Base-by-base conservation (phyloP, 495 filamentous ascomycete species). In the Penicilliopsis zonata region DNA sequence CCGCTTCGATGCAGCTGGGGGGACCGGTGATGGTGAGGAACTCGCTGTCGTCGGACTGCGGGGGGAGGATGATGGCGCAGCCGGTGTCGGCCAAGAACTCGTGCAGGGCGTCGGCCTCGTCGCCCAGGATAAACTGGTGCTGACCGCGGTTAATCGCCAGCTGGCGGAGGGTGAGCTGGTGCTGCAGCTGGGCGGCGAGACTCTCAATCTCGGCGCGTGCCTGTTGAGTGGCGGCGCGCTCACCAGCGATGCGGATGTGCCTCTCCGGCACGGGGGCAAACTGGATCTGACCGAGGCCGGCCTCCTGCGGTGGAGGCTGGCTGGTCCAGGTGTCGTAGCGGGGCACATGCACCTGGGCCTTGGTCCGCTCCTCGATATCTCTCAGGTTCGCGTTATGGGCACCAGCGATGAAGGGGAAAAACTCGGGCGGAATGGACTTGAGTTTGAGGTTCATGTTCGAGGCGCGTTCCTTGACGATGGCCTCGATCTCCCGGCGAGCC, bases 321-420 rank as follows among this genome's bases (percentile, higher is more conserved):
- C 59, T 55, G 22, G 67, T 69, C 74, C 78, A 86, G 13, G 72
- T 78, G 44, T 83, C 74, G 45, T 87, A 80, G 18, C 80, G 72
- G 34, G 86, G 86, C 27, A 94, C 76, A 30, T 82, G 70, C 20
- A 94, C 61, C 48, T 79, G 77, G 12, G 90, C 58, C 32, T 79
- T 70, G 16, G 76, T 75, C 29, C 72, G 67, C 36, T 78, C 57
- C 53, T 94, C 82, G 22, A 94, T 66, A 22, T 69, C 69, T 24
- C 71, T 67, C 38, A 82, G 57, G 28, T 70, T 61, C 19, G 63
- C 59, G 46, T 85, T 81, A 47, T 87, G 73, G 9, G 82, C 72
- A 15, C 87, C 87, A 15, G 82, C 79, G 51, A 99, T 82, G 63
- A 96, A 96, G 9, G 88, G 92, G 57, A 86, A 99, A 52, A 83